Evolutionary conservation across 1,284 basidiomycete species (phyloP).

Genomic region (Boletus sp.): DNA sequence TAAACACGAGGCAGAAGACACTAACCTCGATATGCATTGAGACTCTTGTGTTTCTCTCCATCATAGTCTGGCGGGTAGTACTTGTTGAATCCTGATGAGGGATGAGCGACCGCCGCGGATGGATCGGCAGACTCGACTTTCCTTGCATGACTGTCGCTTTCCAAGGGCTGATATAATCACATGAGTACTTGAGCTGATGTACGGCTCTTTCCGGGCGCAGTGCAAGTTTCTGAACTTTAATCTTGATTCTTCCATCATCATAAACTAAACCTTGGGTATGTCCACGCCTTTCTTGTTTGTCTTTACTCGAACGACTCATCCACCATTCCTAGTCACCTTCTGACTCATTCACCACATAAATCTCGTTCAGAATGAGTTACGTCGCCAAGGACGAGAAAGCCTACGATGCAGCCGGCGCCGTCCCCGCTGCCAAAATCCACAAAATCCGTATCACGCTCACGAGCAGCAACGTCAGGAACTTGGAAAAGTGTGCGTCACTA

Average conservation of each 20-base stretch:
- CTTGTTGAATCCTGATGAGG: conserved; percentile 70
- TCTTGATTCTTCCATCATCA: conserved; percentile 15
- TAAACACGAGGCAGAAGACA: neutral
- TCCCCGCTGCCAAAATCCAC: conserved; percentile 90
- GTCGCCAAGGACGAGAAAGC: conserved; percentile 99
- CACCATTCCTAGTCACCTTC: conserved; percentile 61
- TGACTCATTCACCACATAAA: conserved; percentile 53
- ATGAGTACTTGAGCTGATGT: conserved; percentile 1
- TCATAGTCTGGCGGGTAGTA: conserved; percentile 96
- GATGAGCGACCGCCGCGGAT: conserved; percentile 15
- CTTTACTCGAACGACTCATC: neutral
- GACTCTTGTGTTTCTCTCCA: conserved; percentile 70
- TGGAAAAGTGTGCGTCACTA: conserved; percentile 92
- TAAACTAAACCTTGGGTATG: conserved; percentile 23
- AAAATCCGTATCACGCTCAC: conserved; percentile 99
- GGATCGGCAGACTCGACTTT: conserved; percentile 21
- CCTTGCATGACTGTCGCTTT: conserved; percentile 35
- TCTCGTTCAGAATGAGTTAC: conserved; percentile 84
- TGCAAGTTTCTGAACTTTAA: conserved; percentile 29
- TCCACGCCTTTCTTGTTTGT: neutral
- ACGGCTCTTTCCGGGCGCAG: conserved; percentile 22
- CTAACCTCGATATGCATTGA: conserved; percentile 76
- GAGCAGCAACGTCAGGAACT: conserved; percentile 95
- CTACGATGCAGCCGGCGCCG: conserved; percentile 88
- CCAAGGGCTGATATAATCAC: conserved; percentile 7